Evolutionary conservation across 1,284 basidiomycete species (phyloP).

Genomic region (Ganoderma resinaceum): DNA sequence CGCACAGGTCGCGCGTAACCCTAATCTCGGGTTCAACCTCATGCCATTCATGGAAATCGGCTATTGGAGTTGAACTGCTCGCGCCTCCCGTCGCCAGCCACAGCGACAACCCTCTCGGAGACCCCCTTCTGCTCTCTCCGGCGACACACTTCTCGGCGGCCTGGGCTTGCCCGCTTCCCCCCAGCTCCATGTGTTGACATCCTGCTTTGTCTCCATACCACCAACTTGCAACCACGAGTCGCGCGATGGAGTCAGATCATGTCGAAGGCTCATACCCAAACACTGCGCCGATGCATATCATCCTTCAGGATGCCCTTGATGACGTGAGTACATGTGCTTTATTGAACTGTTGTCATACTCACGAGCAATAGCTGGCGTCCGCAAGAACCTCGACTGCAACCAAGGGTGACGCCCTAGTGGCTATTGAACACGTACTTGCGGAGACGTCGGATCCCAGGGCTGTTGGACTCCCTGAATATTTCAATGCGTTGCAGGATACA

Average conservation of each 20-base stretch:
- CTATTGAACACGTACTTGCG: constrained; percentile 67
- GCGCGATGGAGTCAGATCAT: constrained; percentile 22
- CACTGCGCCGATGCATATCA: constrained; percentile 45
- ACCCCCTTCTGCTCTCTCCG: constrained; percentile 7
- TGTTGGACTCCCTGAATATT: constrained; percentile 54
- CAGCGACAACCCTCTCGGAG: constrained; percentile 3
- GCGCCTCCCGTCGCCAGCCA: not conserved
- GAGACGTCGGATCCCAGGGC: constrained; percentile 48
- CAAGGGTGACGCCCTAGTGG: constrained; percentile 59
- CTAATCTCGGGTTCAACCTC: constrained; percentile 17
- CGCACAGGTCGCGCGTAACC: constrained; percentile 27
- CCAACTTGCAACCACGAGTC: not conserved
- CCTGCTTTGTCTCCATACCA: not conserved
- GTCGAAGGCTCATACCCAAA: constrained; percentile 21
- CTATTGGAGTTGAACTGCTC: not conserved
- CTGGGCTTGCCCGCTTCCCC: constrained; percentile 3
- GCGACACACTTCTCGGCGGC: not conserved
- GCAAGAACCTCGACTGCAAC: constrained; percentile 56
- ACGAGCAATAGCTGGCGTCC: constrained; percentile 62
- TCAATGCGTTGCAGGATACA: constrained; percentile 72
- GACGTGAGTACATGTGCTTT: constrained; percentile 52
- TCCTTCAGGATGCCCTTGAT: constrained; percentile 69
- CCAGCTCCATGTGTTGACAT: not conserved
- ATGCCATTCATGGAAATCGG: constrained; percentile 14
- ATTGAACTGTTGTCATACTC: not conserved